Percentiles rank a stretch among this genome's conserved stretches.
phyloP scores from a whole-genome alignment of 2,329 filamentous ascomycete species.

The Volutella citrinella region DNA sequence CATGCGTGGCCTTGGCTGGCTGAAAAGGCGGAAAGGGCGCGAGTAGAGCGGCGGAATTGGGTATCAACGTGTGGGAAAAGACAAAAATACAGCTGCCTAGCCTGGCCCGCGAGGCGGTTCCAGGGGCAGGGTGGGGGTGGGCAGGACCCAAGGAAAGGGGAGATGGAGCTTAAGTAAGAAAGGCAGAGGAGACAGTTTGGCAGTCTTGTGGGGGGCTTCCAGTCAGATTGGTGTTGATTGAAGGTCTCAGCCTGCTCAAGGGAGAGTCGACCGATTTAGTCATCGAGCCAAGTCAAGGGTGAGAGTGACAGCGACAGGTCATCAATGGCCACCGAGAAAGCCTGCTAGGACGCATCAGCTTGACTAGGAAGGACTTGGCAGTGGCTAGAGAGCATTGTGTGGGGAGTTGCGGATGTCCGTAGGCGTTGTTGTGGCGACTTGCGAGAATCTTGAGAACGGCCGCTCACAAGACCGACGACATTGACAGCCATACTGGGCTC shows the following conservation, averaged over 20 bases:
- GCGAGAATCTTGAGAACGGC: too few relatives aligned
- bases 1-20: slow-evolving; percentile 17
- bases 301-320: too few relatives aligned
- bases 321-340: too few relatives aligned
- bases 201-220: not conserved
- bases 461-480: too few relatives aligned
- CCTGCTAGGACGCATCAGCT: too few relatives aligned
- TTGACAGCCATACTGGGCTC: too few relatives aligned
- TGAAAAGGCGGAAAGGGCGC: not conserved
- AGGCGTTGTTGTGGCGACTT: too few relatives aligned
- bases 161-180: slow-evolving; percentile 8
- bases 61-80: not conserved
- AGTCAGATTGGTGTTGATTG: slow-evolving; percentile 3
- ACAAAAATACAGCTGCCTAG: slow-evolving; percentile 1
- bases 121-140: slow-evolving; percentile 5
- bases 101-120: slow-evolving; percentile 6
- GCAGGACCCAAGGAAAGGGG: not conserved
- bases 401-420: too few relatives aligned
- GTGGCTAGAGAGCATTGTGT: too few relatives aligned
- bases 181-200: slow-evolving; percentile 2
- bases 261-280: slow-evolving; percentile 7
- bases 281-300: slow-evolving; percentile 5
- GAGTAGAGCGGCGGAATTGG: slow-evolving; percentile 9
- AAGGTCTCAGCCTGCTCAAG: slow-evolving; percentile 9
- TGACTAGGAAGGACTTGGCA: too few relatives aligned